Base-by-base conservation (phyloP, 2,329 filamentous ascomycete genomes). In the Chaetomium olivaceum region DNA sequence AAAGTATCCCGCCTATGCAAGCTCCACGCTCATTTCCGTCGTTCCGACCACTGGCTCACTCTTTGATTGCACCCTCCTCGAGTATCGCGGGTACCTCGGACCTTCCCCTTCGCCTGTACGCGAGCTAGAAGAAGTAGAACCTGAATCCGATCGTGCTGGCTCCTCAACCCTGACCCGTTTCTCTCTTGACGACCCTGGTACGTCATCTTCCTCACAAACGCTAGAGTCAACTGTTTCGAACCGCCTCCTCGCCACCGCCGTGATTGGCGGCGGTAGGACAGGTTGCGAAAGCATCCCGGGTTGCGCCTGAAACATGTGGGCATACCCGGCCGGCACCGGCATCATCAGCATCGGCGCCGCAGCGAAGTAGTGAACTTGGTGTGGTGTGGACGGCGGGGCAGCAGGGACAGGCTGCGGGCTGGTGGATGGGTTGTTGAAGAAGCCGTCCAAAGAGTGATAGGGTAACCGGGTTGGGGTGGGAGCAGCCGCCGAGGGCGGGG, bases 31-130 rank as follows among this genome's bases (percentile, higher is more conserved):
- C 39, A 43, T 43, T n/a, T n/a, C 39, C 39, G 39, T n/a, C 39
- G 39, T 43, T n/a, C 39, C 39, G 16, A 14, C n/a, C 33, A 36
- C 70, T 39, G 80, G 80, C 70, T 83, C 81, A 67, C 81, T 83
- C 70, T 79, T 82, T 56, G 80, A 82, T 66, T 83, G 79, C 25
- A 79, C 74, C 46, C 80, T 77, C n/a, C 80, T 77, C 56, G 78
- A 81, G 65, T 82, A 82, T 62, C 69, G 56, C 50, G 75, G 71
- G 16, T 69, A 62, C 62, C 69, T 73, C 51, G 29, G 69, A 61
- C 64, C 71, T 48, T 50, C 69, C 68, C n/a, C 16, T 6, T 50
- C 23, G 27, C 11, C 29, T 12, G 29, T 14, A 21, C n/a, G 25
- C 46, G 4, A 39, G 19, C 25, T 12, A 31, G 29, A 29, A 12